A percentile compares a stretch with the other conserved stretches of the same genome.
Evolutionary conservation across 192 early-diverging fungal genomes (phyloP).

Genomic region (Funneliformis geosporum): DNA sequence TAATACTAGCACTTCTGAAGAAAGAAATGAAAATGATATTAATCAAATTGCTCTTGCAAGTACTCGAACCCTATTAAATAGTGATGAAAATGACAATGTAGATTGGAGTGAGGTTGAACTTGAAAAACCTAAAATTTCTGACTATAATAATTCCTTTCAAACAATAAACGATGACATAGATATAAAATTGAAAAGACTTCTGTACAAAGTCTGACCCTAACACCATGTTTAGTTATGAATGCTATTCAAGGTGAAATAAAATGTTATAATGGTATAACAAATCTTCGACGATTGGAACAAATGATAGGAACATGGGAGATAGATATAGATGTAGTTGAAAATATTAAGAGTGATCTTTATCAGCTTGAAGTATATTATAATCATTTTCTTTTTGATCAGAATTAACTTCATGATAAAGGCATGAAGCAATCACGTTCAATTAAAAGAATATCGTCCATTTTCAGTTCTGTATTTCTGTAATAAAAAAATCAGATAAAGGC

Average conservation of each 20-base stretch:
- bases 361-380: neutral
- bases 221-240: neutral
- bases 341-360: neutral
- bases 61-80: neutral
- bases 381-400: slow-evolving; percentile 15
- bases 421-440: neutral
- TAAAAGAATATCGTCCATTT: neutral
- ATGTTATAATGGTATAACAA: neutral
- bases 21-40: neutral
- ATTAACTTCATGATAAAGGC: neutral
- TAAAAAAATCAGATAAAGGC: neutral
- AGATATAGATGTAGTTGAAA: neutral
- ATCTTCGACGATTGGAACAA: neutral
- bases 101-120: neutral
- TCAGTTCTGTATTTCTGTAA: neutral
- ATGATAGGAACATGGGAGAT: slow-evolving; percentile 18
- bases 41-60: neutral
- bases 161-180: neutral
- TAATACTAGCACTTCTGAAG: neutral
- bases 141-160: neutral
- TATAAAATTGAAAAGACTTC: neutral
- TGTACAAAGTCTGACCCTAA: neutral
- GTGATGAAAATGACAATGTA: neutral
- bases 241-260: neutral
- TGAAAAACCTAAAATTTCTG: no score